Evolutionary conservation across 2,329 filamentous ascomycete genomes (phyloP).

Genomic region (Alternaria sp.): DNA sequence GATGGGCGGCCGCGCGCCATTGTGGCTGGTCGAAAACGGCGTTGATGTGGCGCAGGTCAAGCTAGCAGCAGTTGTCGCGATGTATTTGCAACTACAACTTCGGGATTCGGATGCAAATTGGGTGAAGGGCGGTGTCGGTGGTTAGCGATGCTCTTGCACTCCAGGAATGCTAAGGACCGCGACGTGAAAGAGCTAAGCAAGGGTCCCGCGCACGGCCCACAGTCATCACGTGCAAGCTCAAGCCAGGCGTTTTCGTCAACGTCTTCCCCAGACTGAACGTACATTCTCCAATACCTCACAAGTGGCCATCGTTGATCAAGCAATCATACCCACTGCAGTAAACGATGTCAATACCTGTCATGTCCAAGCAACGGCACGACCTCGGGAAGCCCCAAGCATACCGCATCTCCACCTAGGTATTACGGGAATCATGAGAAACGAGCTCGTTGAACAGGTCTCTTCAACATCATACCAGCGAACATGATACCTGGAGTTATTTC

Average conservation of each 20-base stretch:
- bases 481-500: neutral
- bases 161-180: conserved; percentile 13
- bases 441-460: neutral
- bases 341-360: neutral
- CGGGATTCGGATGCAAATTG: neutral
- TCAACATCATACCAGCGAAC: neutral
- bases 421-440: neutral
- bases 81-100: neutral
- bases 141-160: conserved; percentile 7
- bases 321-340: neutral
- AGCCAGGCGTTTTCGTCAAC: neutral
- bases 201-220: conserved; percentile 14
- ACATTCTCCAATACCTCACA: neutral
- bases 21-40: conserved; percentile 3
- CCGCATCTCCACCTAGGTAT: neutral
- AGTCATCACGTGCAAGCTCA: conserved; percentile 5
- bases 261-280: neutral
- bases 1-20: conserved; percentile 48
- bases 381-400: neutral
- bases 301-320: neutral
- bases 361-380: neutral
- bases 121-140: conserved; percentile 6
- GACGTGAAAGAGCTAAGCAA: conserved; percentile 25
- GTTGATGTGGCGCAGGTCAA: neutral
- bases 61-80: neutral